Conservation (phyloP, 257 asterid genomes). For the Nicotiana tomentosiformis region DNA sequence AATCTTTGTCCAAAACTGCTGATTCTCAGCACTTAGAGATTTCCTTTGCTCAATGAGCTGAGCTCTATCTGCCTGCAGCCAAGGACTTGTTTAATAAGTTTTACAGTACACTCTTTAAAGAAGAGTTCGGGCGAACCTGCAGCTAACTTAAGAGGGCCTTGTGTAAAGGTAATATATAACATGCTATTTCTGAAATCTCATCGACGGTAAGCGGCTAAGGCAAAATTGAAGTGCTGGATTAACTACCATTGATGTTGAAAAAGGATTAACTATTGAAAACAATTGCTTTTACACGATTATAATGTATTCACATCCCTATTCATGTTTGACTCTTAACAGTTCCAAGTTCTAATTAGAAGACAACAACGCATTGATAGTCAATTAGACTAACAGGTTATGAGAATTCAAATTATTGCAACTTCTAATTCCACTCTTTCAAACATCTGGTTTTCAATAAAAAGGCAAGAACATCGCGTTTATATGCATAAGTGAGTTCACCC, state of each 20-base stretch:
- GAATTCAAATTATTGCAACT: no score
- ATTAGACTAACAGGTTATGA: no score
- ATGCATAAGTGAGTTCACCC: no score
- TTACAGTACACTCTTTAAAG: neutral
- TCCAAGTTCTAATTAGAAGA: no score
- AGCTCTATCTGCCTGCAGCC: constrained; percentile 55
- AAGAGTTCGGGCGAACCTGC: neutral
- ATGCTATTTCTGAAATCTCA: neutral
- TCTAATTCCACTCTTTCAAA: no score
- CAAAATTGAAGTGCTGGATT: neutral
- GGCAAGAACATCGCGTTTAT: no score
- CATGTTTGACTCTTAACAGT: no score
- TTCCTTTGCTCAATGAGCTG: constrained; percentile 42
- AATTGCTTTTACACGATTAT: no score
- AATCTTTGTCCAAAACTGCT: constrained; percentile 49
- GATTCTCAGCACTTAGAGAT: constrained; percentile 51
- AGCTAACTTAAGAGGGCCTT: neutral
- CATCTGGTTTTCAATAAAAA: no score
- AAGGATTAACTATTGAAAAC: neutral
- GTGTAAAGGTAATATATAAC: neutral
- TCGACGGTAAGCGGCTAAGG: neutral
- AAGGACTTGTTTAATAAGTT: no score
- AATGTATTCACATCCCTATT: no score
- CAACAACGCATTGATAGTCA: no score
- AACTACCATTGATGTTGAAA: neutral